Evolutionary conservation across 352 stramenopile species (phyloP).

Genomic region (Albugo laibachii): DNA sequence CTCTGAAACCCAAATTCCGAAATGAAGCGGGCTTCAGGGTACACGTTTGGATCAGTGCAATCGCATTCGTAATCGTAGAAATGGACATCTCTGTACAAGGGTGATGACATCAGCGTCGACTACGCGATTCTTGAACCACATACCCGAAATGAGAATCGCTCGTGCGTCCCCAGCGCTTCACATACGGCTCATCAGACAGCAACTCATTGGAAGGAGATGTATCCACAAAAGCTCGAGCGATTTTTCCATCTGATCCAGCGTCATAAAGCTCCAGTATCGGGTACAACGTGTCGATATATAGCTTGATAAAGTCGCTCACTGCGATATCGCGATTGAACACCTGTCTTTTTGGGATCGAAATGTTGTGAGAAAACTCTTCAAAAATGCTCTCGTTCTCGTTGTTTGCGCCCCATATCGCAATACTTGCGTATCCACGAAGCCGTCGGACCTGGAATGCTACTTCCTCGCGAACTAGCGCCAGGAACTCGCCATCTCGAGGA

Average conservation of each 20-base stretch:
- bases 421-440: slow-evolving; percentile 55
- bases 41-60: slow-evolving; percentile 52
- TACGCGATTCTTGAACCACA: slow-evolving; percentile 3
- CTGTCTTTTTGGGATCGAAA: slow-evolving; percentile 25
- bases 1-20: slow-evolving; percentile 81
- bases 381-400: slow-evolving; percentile 84
- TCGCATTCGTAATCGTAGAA: slow-evolving; percentile 71
- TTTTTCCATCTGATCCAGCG: too few species aligned
- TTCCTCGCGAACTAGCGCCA: slow-evolving; percentile 31
- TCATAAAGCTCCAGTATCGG: slow-evolving; percentile 16
- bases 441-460: slow-evolving; percentile 37
- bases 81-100: slow-evolving; percentile 45
- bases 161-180: slow-evolving; percentile 59
- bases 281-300: slow-evolving; percentile 63
- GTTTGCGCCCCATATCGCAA: slow-evolving; percentile 80
- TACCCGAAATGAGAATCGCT: slow-evolving; percentile 37
- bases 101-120: neutral
- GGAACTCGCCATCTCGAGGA: slow-evolving; percentile 39
- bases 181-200: slow-evolving; percentile 47
- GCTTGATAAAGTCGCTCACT: slow-evolving; percentile 51
- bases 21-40: slow-evolving; percentile 51
- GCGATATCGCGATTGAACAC: slow-evolving; percentile 61
- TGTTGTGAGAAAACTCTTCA: slow-evolving; percentile 37
- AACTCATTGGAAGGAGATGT: slow-evolving; percentile 75
- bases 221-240: slow-evolving; percentile 48